phyloP scores from a whole-genome alignment of 75 land plant species.

The Pseudotsuga menziesii region DNA sequence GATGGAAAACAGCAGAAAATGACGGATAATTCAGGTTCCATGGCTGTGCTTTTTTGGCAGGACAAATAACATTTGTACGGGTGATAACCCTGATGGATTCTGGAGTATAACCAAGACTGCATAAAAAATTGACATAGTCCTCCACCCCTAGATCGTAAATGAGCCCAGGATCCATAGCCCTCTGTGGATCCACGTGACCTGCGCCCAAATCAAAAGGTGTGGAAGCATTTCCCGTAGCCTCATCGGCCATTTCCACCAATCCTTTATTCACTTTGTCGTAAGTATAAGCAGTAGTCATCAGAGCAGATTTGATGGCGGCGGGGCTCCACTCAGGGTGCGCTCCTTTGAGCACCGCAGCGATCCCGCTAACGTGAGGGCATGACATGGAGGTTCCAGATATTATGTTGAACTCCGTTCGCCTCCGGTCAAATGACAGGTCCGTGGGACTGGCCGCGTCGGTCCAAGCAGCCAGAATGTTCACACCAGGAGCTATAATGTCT shows the following conservation, averaged over 20 bases:
- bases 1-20: conserved; percentile 45
- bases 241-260: conserved; percentile 36
- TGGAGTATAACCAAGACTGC: conserved; percentile 54
- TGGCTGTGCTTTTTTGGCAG: conserved; percentile 23
- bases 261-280: conserved; percentile 20
- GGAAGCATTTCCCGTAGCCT: conserved; percentile 49
- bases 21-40: conserved; percentile 73
- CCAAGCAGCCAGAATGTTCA: conserved; percentile 85
- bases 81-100: conserved; percentile 12
- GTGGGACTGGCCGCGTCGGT: conserved; percentile 51
- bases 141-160: conserved; percentile 56
- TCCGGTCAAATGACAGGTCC: conserved; percentile 34
- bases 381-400: conserved; percentile 95
- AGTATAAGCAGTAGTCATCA: conserved; percentile 80
- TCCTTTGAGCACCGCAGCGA: conserved; percentile 67
- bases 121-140: conserved; percentile 75
- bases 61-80: background rate
- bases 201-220: conserved; percentile 73
- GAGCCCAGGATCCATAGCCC: conserved; percentile 73
- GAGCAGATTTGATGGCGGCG: conserved; percentile 76
- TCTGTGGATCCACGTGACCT: conserved; percentile 65
- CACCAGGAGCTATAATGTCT: conserved; percentile 83
- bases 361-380: conserved; percentile 88
- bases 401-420: conserved; percentile 67
- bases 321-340: conserved; percentile 86